Evolutionary conservation across 192 early-diverging fungal genomes (phyloP), one percentile per base, ranked within the genome.

Genomic region (Paraglomus brasilianum): DNA sequence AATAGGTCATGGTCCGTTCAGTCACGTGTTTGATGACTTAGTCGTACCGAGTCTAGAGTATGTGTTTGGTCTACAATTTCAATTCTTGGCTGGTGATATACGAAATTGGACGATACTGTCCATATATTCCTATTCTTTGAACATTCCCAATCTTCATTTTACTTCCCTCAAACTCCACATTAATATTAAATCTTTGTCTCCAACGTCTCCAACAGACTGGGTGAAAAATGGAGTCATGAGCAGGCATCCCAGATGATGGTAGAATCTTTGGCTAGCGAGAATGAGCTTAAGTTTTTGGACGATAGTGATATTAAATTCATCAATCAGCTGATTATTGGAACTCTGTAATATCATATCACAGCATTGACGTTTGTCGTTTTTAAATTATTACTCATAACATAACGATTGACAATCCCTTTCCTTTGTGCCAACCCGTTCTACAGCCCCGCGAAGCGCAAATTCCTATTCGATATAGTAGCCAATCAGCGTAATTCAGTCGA

Each of bases 391-490:
- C 15, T 43, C 44, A 2, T 8, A n/a, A 30, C 19, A 24, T 41
- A 19, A 50, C 56, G 56, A 51, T 0, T 30, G 10, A 42, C 2
- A 36, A n/a, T n/a, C n/a, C n/a, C n/a, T n/a, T n/a, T n/a, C n/a
- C n/a, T n/a, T n/a, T n/a, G n/a, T n/a, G n/a, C n/a, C n/a, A n/a
- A n/a, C n/a, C n/a, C n/a, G n/a, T n/a, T n/a, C n/a, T n/a, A n/a
- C n/a, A 51, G 14, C 13, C 38, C 21, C 57, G 67, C 68, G 36
- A 72, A 74, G 14, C 75, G 82, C 52, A 80, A 71, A 56, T 98
- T 93, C 71, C 67, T 98, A 52, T 98, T 94, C 83, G 94, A 98
- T 72, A 95, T 98, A 73, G 95, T 98, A 0, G 90, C 95, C 48
- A 98, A 98, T 84, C 90, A 95, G 75, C 82, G 90, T 41, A 98